Evolutionary conservation across 2,329 filamentous ascomycete species (phyloP), one percentile per base, ranked within the genome.

Genomic region (Penicillium sp.): DNA sequence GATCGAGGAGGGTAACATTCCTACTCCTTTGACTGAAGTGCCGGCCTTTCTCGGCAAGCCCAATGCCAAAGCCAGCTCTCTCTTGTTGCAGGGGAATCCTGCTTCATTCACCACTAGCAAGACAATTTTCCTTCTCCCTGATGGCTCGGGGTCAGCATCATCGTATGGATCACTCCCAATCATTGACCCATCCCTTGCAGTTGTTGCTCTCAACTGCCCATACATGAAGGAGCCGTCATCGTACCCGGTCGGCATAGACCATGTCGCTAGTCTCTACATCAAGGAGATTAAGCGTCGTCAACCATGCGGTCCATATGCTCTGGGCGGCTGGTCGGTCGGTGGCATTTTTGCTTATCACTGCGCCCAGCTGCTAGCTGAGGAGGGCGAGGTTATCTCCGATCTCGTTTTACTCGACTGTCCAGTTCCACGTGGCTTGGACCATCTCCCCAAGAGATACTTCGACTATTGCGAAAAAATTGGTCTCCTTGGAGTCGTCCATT

Each of bases 201-300:
- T 86, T 13, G 83, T 80, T 67, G 84, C 82, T 19, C 76, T 80
- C 10, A 78, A 79, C 64, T 75, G 68, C 46, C 77, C 77, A 4
- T 79, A 68, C 63, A 66, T 76, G 64, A 71, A 50, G 14, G 13
- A 7, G 6, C 48, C 48, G 3, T 6, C 24, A 37, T 10, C 10
- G 7, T 37, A 13, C n/a, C n/a, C n/a, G 1, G 22, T 13, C 16
- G n/a, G 26, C 14, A 48, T 49, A 13, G 29, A 21, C 1, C 16
- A 37, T 3, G 19, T 49, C 7, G 47, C 47, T 5, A 11, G 16
- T 14, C 16, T 49, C 2, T 49, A 49, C n/a, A 19, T 49, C 33
- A 16, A 14, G 4, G 47, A 49, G 29, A 49, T 49, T 21, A 16
- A 47, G 24, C 33, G 49, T 19, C 49, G 55, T 2, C 55, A 57